These are phyloP conservation scores for Lepidium didymum DNA, from an alignment of 345 rosid genomes.

Conservation along the genomic window DNA sequence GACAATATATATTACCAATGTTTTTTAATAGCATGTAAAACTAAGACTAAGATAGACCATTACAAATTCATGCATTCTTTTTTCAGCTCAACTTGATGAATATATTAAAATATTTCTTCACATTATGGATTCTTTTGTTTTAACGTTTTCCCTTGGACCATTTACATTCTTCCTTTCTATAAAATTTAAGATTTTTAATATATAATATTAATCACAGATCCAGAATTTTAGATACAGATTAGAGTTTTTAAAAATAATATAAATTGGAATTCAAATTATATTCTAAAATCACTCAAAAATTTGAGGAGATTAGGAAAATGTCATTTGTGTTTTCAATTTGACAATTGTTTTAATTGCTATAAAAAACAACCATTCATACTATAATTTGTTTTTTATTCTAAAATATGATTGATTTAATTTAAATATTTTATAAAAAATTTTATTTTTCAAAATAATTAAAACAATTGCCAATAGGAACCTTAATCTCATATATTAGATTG, in stretches of 20 bases:
- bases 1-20: not conserved
- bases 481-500: too few species aligned
- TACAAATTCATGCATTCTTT: not conserved
- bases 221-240: not conserved
- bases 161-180: not conserved
- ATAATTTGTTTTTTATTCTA: too few species aligned
- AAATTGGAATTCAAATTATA: not conserved
- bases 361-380: too few species aligned
- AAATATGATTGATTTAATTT: too few species aligned
- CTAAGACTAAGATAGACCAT: not conserved
- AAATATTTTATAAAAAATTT: too few species aligned
- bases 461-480: too few species aligned
- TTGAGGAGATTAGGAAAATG: too few species aligned
- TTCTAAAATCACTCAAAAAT: too few species aligned
- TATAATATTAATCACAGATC: not conserved
- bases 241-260: not conserved
- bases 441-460: too few species aligned
- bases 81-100: conserved; percentile 2
- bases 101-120: not conserved
- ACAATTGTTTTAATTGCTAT: too few species aligned
- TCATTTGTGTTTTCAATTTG: too few species aligned
- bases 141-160: conserved; percentile 3
- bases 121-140: not conserved
- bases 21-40: not conserved
- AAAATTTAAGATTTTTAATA: not conserved